Base-by-base conservation (phyloP, 495 filamentous ascomycete species). In the Penicillium salamii region DNA sequence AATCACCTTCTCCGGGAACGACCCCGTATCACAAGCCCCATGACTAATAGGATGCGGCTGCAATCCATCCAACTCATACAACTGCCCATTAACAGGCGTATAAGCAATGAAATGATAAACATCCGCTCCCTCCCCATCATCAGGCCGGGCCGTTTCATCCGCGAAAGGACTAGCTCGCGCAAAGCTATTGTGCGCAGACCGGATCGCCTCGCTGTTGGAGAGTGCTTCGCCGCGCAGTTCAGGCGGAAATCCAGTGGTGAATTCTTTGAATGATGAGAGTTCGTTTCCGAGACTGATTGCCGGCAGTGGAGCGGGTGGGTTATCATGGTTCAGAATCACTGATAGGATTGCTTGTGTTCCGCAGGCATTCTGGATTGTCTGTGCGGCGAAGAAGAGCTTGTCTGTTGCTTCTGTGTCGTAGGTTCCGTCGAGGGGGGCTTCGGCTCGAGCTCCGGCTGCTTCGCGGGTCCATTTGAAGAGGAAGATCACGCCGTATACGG, bases 291-390 rank as follows among this genome's bases (percentile, higher is more conserved):
- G 77, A 9, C 28, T 29, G 26, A 59, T 67, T 15, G 49, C 19
- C 11, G 56, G 57, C 1, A 49, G 59, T 3, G 47, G 56, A 0
- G 60, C 19, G 8, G 61, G 31, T 0, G 52, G 47, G 48, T 50
- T 57, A 61, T 84, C 83, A 55, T 93, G 85, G 72, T 99, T 99
- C 46, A 99, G 77, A 19, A 99, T 79, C 50, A 97, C 86, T 38
- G 87, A 91, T 26, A 99, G 82, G 50, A 99, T 83, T 19, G 93
- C 93, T 72, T 97, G 93, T 13, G 93, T 99, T 49, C 91, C 93
- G 75, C 93, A 99, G 20, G 93, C 93, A 75, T 99, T 99, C 74
- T 97, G 93, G 69, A 99, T 99, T 1, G 92, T 97, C 72, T 99
- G 93, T 11, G 86, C 84, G 2, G 93, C 93, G 75, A 99, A 99